phyloP scores from a whole-genome alignment of 129 eudicot genomes.

The Erigeron canadensis region DNA sequence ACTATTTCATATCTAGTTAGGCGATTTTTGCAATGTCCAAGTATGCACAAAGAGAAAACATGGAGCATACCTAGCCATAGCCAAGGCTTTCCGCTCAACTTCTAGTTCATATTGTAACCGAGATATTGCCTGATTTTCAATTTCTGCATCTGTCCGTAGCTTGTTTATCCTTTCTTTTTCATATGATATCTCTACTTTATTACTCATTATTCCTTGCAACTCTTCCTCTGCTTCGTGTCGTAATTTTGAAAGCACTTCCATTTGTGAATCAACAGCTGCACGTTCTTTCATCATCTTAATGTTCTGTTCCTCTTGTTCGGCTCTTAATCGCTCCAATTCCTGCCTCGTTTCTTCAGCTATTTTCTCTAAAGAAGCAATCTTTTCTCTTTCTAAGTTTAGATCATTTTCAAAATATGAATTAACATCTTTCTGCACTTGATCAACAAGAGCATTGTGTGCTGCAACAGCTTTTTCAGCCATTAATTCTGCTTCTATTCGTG shows the following conservation, averaged over 20 bases:
- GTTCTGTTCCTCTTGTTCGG: slow-evolving; percentile 70
- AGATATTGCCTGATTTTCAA: slow-evolving; percentile 72
- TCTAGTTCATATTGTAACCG: slow-evolving; percentile 88
- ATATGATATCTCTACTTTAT: slow-evolving; percentile 76
- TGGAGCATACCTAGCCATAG: slow-evolving; percentile 82
- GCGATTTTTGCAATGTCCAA: not conserved
- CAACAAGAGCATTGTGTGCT: slow-evolving; percentile 82
- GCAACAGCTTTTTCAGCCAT: slow-evolving; percentile 95
- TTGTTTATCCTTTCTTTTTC: slow-evolving; percentile 84
- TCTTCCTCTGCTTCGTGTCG: slow-evolving; percentile 84
- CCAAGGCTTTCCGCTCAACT: slow-evolving; percentile 93
- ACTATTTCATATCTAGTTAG: not conserved
- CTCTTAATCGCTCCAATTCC: slow-evolving; percentile 66
- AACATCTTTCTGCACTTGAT: slow-evolving; percentile 84
- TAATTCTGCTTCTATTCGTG: slow-evolving; percentile 93
- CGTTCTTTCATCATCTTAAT: slow-evolving; percentile 72
- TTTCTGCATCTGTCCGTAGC: slow-evolving; percentile 75
- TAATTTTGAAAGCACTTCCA: slow-evolving; percentile 82
- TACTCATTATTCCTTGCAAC: slow-evolving; percentile 66
- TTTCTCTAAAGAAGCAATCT: slow-evolving; percentile 61
- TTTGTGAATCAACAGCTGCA: slow-evolving; percentile 84
- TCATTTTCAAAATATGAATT: slow-evolving; percentile 74
- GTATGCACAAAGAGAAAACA: not conserved
- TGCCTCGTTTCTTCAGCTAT: slow-evolving; percentile 76
- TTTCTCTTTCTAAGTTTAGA: slow-evolving; percentile 72